phyloP scores from a whole-genome alignment of 1,284 basidiomycete genomes.

The Phylloboletellus chloephorus region DNA sequence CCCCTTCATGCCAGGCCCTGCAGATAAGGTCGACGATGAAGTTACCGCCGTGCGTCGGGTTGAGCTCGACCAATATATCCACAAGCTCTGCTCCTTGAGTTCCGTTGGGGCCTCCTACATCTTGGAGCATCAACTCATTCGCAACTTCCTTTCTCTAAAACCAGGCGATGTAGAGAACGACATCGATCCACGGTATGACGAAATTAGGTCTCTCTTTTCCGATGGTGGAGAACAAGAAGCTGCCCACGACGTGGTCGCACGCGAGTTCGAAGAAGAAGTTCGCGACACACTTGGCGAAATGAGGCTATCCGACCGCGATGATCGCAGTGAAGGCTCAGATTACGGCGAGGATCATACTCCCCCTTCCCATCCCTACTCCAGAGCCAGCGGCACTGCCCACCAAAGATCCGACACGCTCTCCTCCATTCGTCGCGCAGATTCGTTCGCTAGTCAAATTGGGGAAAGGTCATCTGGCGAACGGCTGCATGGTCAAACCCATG shows the following conservation, averaged over 20 bases:
- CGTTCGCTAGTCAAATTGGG: slow-evolving; percentile 11
- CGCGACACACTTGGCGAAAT: slow-evolving; percentile 45
- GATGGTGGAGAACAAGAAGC: slow-evolving; percentile 33
- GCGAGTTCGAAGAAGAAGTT: slow-evolving; percentile 37
- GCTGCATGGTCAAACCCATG: slow-evolving; percentile 17
- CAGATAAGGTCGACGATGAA: slow-evolving; percentile 78
- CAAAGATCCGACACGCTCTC: slow-evolving; percentile 47
- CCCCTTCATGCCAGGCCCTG: slow-evolving; percentile 95
- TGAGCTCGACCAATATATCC: slow-evolving; percentile 88
- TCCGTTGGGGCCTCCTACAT: slow-evolving; percentile 71
- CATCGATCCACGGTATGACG: slow-evolving; percentile 51
- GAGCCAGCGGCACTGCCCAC: slow-evolving; percentile 28
- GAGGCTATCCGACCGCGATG: slow-evolving; percentile 38
- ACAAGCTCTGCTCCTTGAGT: slow-evolving; percentile 68
- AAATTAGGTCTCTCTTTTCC: slow-evolving; percentile 51
- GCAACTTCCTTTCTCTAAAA: slow-evolving; percentile 82
- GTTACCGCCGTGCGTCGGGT: slow-evolving; percentile 77
- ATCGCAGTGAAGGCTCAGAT: slow-evolving; percentile 50
- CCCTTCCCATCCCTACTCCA: slow-evolving; percentile 13
- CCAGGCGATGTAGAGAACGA: slow-evolving; percentile 82
- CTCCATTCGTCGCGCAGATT: slow-evolving; percentile 33
- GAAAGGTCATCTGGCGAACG: slow-evolving; percentile 28
- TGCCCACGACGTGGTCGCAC: slow-evolving; percentile 28
- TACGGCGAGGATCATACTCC: slow-evolving; percentile 56
- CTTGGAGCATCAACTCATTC: slow-evolving; percentile 74